These are phyloP conservation scores for Plasmodium adleri DNA, from an alignment of 169 alveolate species.

Conservation along the genomic window DNA sequence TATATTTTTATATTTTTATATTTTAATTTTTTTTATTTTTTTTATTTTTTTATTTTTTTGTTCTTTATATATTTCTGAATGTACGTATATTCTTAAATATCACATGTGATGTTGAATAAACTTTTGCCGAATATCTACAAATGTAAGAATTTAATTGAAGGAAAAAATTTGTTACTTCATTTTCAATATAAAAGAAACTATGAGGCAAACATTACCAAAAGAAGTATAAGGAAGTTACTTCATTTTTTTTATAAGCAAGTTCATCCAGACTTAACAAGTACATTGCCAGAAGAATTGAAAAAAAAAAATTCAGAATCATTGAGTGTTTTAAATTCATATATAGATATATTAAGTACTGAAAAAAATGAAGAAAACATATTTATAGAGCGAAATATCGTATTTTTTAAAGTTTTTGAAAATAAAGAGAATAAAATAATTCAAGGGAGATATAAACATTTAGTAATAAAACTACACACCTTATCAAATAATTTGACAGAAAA, in stretches of 20 bases:
- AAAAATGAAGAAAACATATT: conserved; percentile 58
- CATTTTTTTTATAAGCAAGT: conserved; percentile 74
- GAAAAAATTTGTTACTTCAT: conserved; percentile 18
- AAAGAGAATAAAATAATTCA: conserved; percentile 57
- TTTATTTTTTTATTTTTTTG: neutral
- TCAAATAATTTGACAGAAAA: conserved; percentile 46
- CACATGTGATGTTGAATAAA: conserved; percentile 33
- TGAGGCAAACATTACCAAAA: conserved; percentile 37
- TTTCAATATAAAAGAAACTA: conserved; percentile 17
- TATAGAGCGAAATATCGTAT: conserved; percentile 41
- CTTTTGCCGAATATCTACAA: conserved; percentile 1
- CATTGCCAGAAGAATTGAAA: conserved; percentile 75
- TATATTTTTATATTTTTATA: neutral
- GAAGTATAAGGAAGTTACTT: conserved; percentile 57
- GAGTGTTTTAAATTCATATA: conserved; percentile 73
- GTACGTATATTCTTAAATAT: neutral
- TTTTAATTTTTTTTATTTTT: neutral
- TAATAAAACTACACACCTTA: conserved; percentile 44
- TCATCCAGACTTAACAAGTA: conserved; percentile 71
- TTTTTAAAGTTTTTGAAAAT: conserved; percentile 69
- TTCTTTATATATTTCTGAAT: neutral
- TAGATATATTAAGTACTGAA: conserved; percentile 44
- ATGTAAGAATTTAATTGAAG: conserved; percentile 5
- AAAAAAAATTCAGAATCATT: conserved; percentile 67
- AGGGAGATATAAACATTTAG: conserved; percentile 62